Conservation (phyloP, 2,329 filamentous ascomycete genomes). For the Alternaria metachromatica region DNA sequence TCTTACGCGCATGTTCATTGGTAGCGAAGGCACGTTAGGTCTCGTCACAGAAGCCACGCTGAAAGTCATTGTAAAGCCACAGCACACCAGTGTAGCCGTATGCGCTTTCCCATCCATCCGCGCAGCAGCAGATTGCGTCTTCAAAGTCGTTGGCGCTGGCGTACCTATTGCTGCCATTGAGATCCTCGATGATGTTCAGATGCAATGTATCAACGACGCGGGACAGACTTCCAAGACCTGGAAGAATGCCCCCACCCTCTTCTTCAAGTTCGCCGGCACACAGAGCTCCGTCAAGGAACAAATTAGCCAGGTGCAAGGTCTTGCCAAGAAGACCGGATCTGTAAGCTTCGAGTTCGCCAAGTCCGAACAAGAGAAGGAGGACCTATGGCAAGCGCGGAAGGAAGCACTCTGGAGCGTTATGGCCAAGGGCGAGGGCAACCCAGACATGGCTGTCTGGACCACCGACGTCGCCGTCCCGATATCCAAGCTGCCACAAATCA, state of each 20-base stretch:
- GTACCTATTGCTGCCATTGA: conserved; percentile 91
- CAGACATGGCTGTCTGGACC: conserved; percentile 72
- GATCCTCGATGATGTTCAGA: conserved; percentile 90
- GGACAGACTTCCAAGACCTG: conserved; percentile 69
- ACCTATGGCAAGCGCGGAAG: conserved; percentile 79
- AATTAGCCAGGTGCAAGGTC: conserved; percentile 68
- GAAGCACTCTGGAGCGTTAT: conserved; percentile 76
- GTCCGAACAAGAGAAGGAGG: conserved; percentile 67
- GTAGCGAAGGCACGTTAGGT: conserved; percentile 88
- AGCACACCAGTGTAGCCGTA: conserved; percentile 81
- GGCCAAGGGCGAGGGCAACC: conserved; percentile 65
- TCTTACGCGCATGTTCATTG: conserved; percentile 86
- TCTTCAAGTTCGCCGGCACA: conserved; percentile 78
- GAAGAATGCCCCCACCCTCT: conserved; percentile 74
- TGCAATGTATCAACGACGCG: conserved; percentile 73
- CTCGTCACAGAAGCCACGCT: conserved; percentile 90
- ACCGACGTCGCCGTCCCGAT: conserved; percentile 83
- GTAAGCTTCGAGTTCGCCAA: conserved; percentile 74
- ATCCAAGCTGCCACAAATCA: conserved; percentile 72
- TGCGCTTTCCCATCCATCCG: conserved; percentile 69
- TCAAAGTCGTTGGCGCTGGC: conserved; percentile 78
- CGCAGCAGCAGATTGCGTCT: conserved; percentile 78
- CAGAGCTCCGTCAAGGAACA: conserved; percentile 77
- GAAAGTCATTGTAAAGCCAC: conserved; percentile 82
- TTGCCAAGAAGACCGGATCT: conserved; percentile 66